Percentiles rank a stretch among this genome's conserved stretches.
Evolutionary conservation across 768 basidiomycete genomes (phyloP).

Genomic region (Rubroboletus satanas): DNA sequence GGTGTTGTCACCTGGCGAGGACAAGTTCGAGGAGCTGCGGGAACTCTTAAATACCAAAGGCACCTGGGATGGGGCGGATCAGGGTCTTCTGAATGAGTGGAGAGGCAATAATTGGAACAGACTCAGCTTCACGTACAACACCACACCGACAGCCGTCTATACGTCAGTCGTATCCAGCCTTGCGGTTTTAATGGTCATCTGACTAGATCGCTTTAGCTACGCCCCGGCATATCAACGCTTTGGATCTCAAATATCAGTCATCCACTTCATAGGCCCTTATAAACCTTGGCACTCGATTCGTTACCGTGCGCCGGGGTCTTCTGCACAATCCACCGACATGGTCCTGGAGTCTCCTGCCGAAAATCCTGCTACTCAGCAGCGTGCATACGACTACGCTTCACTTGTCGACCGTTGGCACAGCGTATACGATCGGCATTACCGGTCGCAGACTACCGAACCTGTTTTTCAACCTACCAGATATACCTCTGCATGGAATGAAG

Average conservation of each 20-base stretch:
- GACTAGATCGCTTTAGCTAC: constrained; percentile 53
- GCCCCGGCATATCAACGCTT: constrained; percentile 95
- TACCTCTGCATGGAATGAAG: constrained; percentile 71
- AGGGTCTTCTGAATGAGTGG: constrained; percentile 97
- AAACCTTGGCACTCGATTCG: constrained; percentile 89
- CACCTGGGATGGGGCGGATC: constrained; percentile 98
- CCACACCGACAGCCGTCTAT: constrained; percentile 95
- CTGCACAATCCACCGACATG: constrained; percentile 31
- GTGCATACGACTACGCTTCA: constrained; percentile 70
- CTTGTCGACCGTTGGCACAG: constrained; percentile 89
- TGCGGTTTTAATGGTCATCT: constrained; percentile 25
- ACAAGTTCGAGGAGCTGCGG: constrained; percentile 75
- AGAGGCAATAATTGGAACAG: constrained; percentile 82
- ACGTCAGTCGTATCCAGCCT: constrained; percentile 57
- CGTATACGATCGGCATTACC: constrained; percentile 86
- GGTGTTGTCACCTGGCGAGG: constrained; percentile 76
- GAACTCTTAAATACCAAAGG: constrained; percentile 73
- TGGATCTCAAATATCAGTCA: constrained; percentile 77
- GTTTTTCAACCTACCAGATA: constrained; percentile 56
- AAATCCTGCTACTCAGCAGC: constrained; percentile 26
- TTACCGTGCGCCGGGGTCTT: constrained; percentile 59
- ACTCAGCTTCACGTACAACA: constrained; percentile 97
- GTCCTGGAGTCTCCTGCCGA: constrained; percentile 22
- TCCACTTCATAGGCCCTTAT: constrained; percentile 94
- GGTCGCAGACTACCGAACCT: constrained; percentile 47